Evolutionary conservation across 2,329 filamentous ascomycete species (phyloP).

Genomic region (Clarireedia monteithiana): DNA sequence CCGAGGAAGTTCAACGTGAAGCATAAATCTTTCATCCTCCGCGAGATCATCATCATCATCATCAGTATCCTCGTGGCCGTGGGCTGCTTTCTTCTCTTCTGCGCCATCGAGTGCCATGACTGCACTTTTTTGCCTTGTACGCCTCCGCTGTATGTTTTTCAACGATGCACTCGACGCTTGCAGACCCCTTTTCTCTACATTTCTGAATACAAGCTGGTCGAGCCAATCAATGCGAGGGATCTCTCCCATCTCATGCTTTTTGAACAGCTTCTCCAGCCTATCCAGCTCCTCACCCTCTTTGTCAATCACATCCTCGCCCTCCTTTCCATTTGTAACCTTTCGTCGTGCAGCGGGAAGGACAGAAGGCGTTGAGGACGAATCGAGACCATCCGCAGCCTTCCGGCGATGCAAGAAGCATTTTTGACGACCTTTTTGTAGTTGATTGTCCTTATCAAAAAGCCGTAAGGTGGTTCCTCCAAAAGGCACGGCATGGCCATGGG

Average conservation of each 20-base stretch:
- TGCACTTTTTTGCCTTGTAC: slow-evolving; percentile 26
- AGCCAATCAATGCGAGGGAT: slow-evolving; percentile 91
- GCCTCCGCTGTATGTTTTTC: slow-evolving; percentile 47
- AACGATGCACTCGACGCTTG: slow-evolving; percentile 57
- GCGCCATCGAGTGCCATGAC: slow-evolving; percentile 28
- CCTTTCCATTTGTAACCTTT: slow-evolving; percentile 40
- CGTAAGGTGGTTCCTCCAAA: slow-evolving; percentile 91
- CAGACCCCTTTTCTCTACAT: slow-evolving; percentile 69
- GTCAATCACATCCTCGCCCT: slow-evolving; percentile 43
- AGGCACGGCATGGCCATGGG: slow-evolving; percentile 71
- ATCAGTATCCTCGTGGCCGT: slow-evolving; percentile 34
- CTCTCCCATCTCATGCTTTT: slow-evolving; percentile 97
- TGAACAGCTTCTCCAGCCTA: slow-evolving; percentile 80
- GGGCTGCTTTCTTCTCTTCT: slow-evolving; percentile 23
- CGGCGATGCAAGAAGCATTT: slow-evolving; percentile 82
- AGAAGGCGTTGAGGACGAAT: slow-evolving; percentile 71
- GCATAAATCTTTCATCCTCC: slow-evolving; percentile 59
- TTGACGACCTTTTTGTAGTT: slow-evolving; percentile 83
- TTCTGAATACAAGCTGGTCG: slow-evolving; percentile 87
- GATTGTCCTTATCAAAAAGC: slow-evolving; percentile 89
- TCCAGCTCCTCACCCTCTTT: slow-evolving; percentile 80
- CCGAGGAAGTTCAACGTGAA: slow-evolving; percentile 85
- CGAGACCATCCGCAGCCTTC: slow-evolving; percentile 76
- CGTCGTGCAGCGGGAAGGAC: slow-evolving; percentile 48
- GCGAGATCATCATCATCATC: slow-evolving; percentile 26